Evolutionary conservation across 805 yeast genomes (phyloP).

Genomic region (Candida chilensis): DNA sequence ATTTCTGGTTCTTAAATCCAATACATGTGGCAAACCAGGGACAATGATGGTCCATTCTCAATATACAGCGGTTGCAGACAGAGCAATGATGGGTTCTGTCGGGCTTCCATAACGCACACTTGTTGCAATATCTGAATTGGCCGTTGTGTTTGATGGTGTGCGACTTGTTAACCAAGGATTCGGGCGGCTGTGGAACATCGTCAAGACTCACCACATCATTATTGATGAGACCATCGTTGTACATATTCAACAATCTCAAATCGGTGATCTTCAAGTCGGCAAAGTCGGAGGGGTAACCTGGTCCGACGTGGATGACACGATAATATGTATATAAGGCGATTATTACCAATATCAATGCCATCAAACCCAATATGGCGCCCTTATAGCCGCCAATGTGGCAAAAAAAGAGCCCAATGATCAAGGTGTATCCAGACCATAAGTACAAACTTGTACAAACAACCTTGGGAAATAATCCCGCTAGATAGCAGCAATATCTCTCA

Average conservation of each 20-base stretch:
- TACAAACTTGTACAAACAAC: conserved; percentile 28
- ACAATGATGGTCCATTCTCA: conserved; percentile 54
- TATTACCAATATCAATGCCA: conserved; percentile 17
- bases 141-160: conserved; percentile 47
- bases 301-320: conserved; percentile 41
- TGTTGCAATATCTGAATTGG: conserved; percentile 49
- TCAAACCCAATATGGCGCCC: conserved; percentile 9
- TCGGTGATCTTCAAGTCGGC: conserved; percentile 24
- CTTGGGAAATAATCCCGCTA: conserved; percentile 40
- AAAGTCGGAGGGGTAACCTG: conserved; percentile 61
- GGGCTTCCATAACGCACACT: conserved; percentile 50
- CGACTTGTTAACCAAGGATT: conserved; percentile 24
- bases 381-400: conserved; percentile 6
- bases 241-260: conserved; percentile 6
- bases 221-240: conserved; percentile 4
- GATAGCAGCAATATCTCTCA: conserved; percentile 19
- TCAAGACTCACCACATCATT: conserved; percentile 13
- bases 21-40: conserved; percentile 93
- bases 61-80: conserved; percentile 32
- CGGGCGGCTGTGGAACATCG: conserved; percentile 29
- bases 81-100: conserved; percentile 54
- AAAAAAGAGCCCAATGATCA: conserved; percentile 16
- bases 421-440: conserved; percentile 38
- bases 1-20: conserved; percentile 75
- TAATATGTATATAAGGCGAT: conserved; percentile 42